A percentile compares a stretch with the other conserved stretches of the same genome.
Evolutionary conservation across 108 stramenopile species (phyloP).

Genomic region (Pseudonitzschia pungens): DNA sequence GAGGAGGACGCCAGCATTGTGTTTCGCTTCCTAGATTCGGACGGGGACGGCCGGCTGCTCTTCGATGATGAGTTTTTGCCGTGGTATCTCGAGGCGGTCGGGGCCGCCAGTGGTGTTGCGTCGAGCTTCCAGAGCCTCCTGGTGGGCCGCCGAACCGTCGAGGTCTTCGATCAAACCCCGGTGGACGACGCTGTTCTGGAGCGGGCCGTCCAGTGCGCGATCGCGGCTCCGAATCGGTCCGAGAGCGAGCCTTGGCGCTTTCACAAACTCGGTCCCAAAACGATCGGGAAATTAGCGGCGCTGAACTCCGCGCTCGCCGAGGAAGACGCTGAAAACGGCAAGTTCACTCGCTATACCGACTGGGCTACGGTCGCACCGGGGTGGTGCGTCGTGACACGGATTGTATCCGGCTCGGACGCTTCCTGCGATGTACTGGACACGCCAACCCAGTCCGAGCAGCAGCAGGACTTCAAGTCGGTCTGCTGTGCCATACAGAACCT

Average conservation of each 20-base stretch:
- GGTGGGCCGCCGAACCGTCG: conserved; percentile 55
- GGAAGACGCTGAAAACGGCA: neutral
- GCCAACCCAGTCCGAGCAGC: neutral
- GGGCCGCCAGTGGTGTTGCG: conserved; percentile 47
- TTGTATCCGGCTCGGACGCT: conserved; percentile 32
- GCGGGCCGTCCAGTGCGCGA: conserved; percentile 69
- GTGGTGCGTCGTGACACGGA: conserved; percentile 70
- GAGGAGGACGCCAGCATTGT: conserved; percentile 53
- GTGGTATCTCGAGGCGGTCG: conserved; percentile 63
- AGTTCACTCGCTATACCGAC: conserved; percentile 17
- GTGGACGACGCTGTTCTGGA: conserved; percentile 59
- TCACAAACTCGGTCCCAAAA: conserved; percentile 56
- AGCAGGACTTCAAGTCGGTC: conserved; percentile 56
- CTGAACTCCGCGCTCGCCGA: conserved; percentile 26
- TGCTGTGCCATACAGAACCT: conserved; percentile 74
- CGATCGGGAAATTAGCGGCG: conserved; percentile 50
- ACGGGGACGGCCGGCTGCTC: conserved; percentile 44
- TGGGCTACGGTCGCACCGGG: conserved; percentile 60
- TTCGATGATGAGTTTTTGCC: conserved; percentile 64
- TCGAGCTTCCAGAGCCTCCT: conserved; percentile 50
- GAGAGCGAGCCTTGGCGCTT: conserved; percentile 73
- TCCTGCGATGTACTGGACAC: conserved; percentile 10
- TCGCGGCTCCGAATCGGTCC: conserved; percentile 65
- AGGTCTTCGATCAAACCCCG: conserved; percentile 63
- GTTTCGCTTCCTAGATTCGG: conserved; percentile 56